phyloP scores from a whole-genome alignment of 352 stramenopile genomes.

The Phytophthora palmivora region DNA sequence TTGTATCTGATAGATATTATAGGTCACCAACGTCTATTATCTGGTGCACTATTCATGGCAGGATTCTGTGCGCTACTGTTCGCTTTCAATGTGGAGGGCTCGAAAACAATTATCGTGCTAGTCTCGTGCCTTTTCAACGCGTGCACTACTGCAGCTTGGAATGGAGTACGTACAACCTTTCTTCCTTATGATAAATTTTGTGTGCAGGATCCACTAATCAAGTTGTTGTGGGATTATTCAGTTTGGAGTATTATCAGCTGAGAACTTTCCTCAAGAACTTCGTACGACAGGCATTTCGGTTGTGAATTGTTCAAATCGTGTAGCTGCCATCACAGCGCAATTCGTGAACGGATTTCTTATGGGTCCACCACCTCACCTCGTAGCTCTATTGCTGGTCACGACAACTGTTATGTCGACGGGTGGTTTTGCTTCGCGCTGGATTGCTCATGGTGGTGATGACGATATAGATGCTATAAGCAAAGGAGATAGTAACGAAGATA shows the following conservation, averaged over 20 bases:
- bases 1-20: constrained; percentile 78
- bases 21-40: constrained; percentile 74
- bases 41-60: constrained; percentile 71
- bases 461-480: constrained; percentile 33
- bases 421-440: constrained; percentile 50
- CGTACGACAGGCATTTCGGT: constrained; percentile 91
- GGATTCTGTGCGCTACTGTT: constrained; percentile 77
- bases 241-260: constrained; percentile 90
- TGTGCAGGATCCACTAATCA: no score
- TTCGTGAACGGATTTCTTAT: constrained; percentile 92
- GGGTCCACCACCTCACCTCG: constrained; percentile 73
- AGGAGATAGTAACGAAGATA: constrained; percentile 24
- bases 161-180: constrained; percentile 70
- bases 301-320: constrained; percentile 86
- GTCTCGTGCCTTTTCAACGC: constrained; percentile 93
- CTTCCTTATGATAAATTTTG: no score
- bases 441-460: constrained; percentile 46
- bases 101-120: constrained; percentile 78
- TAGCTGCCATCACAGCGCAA: constrained; percentile 92
- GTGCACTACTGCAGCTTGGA: constrained; percentile 91
- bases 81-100: constrained; percentile 76
- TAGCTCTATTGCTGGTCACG: constrained; percentile 82
- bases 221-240: constrained; percentile 18
- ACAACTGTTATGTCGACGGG: constrained; percentile 76
- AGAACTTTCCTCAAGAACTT: constrained; percentile 90